Conservation (phyloP, 306 rosid species). For the Corylus avellana region DNA sequence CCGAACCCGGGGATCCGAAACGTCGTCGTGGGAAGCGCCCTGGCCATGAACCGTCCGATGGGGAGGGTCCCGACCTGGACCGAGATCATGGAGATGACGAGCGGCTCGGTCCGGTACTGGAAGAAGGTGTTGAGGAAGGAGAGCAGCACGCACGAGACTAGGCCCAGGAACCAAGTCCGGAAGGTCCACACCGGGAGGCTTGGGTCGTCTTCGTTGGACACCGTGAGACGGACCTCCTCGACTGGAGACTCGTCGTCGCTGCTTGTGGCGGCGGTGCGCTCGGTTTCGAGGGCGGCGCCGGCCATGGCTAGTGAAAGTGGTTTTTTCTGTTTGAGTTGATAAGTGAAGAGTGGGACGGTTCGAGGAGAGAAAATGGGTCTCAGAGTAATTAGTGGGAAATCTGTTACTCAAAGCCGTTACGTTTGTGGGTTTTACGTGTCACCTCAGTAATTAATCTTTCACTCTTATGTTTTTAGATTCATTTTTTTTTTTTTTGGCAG, state of each 20-base stretch:
- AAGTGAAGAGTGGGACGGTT: neutral
- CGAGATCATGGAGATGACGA: constrained; percentile 58
- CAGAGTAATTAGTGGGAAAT: neutral
- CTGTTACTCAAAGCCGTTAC: neutral
- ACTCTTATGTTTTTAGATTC: too few species aligned
- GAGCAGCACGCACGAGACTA: constrained; percentile 56
- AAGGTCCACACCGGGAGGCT: constrained; percentile 80
- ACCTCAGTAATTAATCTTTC: too few species aligned
- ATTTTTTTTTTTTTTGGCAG: too few species aligned
- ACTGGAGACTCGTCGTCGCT: constrained; percentile 62
- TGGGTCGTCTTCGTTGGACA: constrained; percentile 60
- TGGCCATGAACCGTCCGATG: constrained; percentile 71
- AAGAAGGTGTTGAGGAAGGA: constrained; percentile 84
- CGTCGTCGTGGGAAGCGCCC: constrained; percentile 38
- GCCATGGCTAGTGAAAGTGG: too few species aligned
- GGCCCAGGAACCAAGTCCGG: constrained; percentile 76
- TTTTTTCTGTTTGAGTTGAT: too few species aligned
- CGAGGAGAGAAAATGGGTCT: neutral
- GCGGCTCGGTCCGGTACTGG: constrained; percentile 72
- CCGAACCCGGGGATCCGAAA: constrained; percentile 53
- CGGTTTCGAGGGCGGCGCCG: neutral
- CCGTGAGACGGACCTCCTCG: constrained; percentile 73
- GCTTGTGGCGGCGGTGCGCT: neutral
- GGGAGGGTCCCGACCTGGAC: constrained; percentile 70
- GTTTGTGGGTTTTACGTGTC: neutral